Evolutionary conservation across 441 rosid genomes (phyloP).

Genomic region (Lepidium campestre): DNA sequence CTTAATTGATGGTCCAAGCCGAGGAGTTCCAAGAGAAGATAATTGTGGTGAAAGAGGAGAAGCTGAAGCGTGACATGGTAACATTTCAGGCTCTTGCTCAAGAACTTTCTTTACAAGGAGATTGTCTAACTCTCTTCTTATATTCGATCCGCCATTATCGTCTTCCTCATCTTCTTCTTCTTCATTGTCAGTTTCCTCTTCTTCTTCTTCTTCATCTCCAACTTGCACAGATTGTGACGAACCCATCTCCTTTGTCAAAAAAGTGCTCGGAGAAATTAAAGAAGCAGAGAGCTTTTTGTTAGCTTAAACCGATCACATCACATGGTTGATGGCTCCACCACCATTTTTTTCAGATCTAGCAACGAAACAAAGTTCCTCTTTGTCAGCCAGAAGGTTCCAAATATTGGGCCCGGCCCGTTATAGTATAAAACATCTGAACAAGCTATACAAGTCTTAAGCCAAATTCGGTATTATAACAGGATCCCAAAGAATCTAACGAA

Average conservation of each 20-base stretch:
- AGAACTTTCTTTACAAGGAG: slow-evolving; percentile 71
- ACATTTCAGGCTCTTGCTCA: slow-evolving; percentile 85
- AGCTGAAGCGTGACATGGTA: slow-evolving; percentile 87
- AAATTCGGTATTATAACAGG: no score
- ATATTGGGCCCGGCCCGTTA: background rate
- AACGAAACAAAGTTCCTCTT: background rate
- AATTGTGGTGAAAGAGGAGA: slow-evolving; percentile 89
- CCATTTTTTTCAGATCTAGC: slow-evolving; percentile 10
- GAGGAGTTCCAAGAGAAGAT: slow-evolving; percentile 80
- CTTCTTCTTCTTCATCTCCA: slow-evolving; percentile 22
- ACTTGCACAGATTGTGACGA: slow-evolving; percentile 54
- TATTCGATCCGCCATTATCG: slow-evolving; percentile 26
- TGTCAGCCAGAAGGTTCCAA: background rate
- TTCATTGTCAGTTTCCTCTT: slow-evolving; percentile 34
- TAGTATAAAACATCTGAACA: background rate
- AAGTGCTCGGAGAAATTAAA: background rate
- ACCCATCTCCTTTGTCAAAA: slow-evolving; percentile 45
- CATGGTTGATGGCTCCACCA: background rate
- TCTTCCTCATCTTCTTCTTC: slow-evolving; percentile 35
- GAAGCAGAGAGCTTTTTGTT: background rate
- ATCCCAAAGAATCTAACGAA: no score
- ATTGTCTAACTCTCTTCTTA: slow-evolving; percentile 33
- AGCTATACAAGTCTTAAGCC: background rate
- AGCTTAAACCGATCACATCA: slow-evolving; percentile 14
- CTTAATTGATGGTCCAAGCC: slow-evolving; percentile 86